Conservation (phyloP, 805 yeast species). For the Lipomyces yamadae region DNA sequence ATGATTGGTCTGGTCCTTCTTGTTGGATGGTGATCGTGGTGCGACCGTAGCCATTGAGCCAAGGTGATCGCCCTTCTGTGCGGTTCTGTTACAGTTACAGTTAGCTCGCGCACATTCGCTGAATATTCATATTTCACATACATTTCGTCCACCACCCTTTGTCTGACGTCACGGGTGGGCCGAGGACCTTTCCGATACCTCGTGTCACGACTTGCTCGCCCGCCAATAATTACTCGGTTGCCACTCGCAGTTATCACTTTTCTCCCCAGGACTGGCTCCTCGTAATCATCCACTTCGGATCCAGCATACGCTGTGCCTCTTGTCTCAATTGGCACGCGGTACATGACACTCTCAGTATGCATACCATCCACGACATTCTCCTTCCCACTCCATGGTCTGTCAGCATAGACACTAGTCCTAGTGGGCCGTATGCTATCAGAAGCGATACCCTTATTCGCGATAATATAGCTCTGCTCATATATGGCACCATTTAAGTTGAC, state of each 20-base stretch:
- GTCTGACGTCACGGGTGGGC: conserved; percentile 15
- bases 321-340: conserved; percentile 20
- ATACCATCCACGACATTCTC: not conserved
- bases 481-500: not conserved
- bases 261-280: conserved; percentile 4
- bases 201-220: conserved; percentile 27
- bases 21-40: conserved; percentile 1
- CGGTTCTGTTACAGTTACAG: conserved; percentile 2
- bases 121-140: not conserved
- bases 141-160: not conserved
- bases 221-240: conserved; percentile 22
- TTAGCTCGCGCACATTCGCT: not conserved
- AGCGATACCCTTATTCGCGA: not conserved
- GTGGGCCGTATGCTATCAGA: conserved; percentile 9
- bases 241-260: conserved; percentile 15
- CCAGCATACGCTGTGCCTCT: not conserved
- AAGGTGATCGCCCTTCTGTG: not conserved
- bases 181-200: conserved; percentile 16
- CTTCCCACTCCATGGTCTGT: not conserved
- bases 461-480: not conserved
- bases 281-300: not conserved
- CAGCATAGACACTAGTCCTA: conserved; percentile 15
- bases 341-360: conserved; percentile 11
- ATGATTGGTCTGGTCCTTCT: not conserved
- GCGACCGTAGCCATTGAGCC: not conserved